Evolutionary conservation across 2,329 filamentous ascomycete species (phyloP), one percentile per base, ranked within the genome.

Genomic region (Chalaropsis ovoidea): DNA sequence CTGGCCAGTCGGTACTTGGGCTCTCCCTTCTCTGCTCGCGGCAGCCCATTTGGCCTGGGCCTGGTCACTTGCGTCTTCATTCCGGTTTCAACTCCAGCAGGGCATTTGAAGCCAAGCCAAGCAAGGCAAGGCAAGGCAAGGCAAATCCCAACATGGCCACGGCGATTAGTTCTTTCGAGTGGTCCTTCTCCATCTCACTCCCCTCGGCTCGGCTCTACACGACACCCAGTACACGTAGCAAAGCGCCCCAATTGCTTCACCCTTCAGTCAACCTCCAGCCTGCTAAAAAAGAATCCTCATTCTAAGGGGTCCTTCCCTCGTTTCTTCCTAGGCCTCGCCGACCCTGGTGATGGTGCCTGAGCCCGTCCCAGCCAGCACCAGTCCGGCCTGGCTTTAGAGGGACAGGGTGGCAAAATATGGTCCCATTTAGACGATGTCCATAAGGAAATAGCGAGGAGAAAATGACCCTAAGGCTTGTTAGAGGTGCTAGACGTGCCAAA

Each of bases 261-360:
- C 2, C 52, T 27, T 56, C 52, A 27, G 42, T 13, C 42, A 5
- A 43, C 4, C 17, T 6, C 31, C 31, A 31, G 6, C n/a, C n/a
- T 24, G 43, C 15, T 47, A 47, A 47, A 39, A 39, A 10, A 39
- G 8, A 24, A 27, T 27, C 47, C 13, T 24, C 22, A 52, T 52
- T 52, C 47, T 24, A 52, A 52, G 47, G 52, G 52, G 52, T 58
- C 52, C 52, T 58, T 58, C 52, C 27, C 52, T 58, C 24, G 52
- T 35, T 58, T 35, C 52, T 35, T 58, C 15, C 52, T 58, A 47
- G 52, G 27, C 27, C 24, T 35, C 52, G 13, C 52, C 52, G 52
- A 58, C 27, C 52, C 52, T 58, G 52, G 52, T 58, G 52, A 58
- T 35, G 52, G 52, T 58, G 24, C 52, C 52, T 58, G 52, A 58